Conservation (phyloP, 2,329 filamentous ascomycete species). For the Sporothrix pseudoabietina region DNA sequence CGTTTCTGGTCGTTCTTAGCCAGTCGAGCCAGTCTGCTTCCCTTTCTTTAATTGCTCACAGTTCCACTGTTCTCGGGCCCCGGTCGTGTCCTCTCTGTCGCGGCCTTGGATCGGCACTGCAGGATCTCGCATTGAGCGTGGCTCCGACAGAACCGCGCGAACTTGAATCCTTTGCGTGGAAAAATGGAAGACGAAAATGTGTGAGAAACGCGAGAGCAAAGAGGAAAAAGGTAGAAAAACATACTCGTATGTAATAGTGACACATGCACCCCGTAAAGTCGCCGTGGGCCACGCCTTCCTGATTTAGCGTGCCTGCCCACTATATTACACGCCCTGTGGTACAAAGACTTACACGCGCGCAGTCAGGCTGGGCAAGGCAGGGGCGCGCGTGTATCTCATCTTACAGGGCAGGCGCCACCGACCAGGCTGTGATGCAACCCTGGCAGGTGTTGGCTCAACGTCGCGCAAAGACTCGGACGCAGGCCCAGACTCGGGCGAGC, state of each 20-base stretch:
- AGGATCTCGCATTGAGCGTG: conserved; percentile 18
- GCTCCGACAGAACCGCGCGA: not conserved
- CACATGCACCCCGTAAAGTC: conserved; percentile 4
- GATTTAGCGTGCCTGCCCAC: not conserved
- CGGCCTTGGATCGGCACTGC: conserved; percentile 24
- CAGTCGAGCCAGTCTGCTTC: not conserved
- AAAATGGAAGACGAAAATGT: not conserved
- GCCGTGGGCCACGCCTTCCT: conserved; percentile 5
- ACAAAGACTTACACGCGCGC: conserved; percentile 15
- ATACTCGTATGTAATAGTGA: not conserved
- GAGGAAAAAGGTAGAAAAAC: not conserved
- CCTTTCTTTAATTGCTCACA: not conserved
- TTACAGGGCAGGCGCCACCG: not conserved
- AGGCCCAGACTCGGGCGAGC: not conserved
- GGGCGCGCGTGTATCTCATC: conserved; percentile 16
- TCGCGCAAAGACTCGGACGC: conserved; percentile 5
- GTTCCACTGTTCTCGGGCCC: conserved; percentile 12
- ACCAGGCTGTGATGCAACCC: conserved; percentile 21
- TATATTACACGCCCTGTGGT: not conserved
- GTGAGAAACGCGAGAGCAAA: not conserved
- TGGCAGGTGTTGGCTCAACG: conserved; percentile 12
- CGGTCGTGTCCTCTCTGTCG: not conserved
- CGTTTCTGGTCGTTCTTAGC: not conserved
- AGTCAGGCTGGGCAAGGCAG: conserved; percentile 4
- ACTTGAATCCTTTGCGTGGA: conserved; percentile 1